Evolutionary conservation across 164 flowering plant genomes (phyloP).

Genomic region (Cinnamomum micranthum): DNA sequence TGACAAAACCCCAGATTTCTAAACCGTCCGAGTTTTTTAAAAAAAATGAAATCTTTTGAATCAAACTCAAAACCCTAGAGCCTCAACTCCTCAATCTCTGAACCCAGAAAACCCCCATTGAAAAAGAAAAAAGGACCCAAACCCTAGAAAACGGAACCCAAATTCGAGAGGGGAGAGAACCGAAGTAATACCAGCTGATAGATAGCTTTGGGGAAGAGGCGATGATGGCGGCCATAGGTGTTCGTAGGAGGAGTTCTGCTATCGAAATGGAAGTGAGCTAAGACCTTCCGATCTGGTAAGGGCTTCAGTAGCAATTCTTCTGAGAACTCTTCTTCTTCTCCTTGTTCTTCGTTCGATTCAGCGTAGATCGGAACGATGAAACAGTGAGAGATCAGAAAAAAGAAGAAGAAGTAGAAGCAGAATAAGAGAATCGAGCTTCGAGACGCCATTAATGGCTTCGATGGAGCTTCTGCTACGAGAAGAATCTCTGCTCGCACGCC

Average conservation of each 20-base stretch:
- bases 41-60: no score
- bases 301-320: conserved; percentile 82
- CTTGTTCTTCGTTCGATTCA: conserved; percentile 11
- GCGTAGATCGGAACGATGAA: conserved; percentile 9
- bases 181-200: conserved; percentile 66
- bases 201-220: conserved; percentile 86
- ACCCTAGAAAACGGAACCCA: neutral
- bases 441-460: conserved; percentile 20
- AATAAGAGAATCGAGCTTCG: conserved; percentile 1
- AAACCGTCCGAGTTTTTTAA: no score
- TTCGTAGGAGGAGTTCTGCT: conserved; percentile 49
- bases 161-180: neutral
- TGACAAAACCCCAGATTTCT: no score
- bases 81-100: neutral
- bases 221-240: conserved; percentile 66
- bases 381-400: conserved; percentile 8
- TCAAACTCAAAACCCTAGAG: no score
- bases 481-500: neutral
- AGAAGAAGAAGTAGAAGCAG: conserved; percentile 5
- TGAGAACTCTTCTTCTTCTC: conserved; percentile 56
- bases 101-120: neutral
- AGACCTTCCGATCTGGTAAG: conserved; percentile 82
- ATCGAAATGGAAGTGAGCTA: conserved; percentile 83
- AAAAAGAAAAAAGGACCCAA: neutral
- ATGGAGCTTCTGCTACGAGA: neutral